A percentile compares a stretch with the other conserved stretches of the same genome.
phyloP scores from a whole-genome alignment of 148 eudicot species.

The Camellia japonica region DNA sequence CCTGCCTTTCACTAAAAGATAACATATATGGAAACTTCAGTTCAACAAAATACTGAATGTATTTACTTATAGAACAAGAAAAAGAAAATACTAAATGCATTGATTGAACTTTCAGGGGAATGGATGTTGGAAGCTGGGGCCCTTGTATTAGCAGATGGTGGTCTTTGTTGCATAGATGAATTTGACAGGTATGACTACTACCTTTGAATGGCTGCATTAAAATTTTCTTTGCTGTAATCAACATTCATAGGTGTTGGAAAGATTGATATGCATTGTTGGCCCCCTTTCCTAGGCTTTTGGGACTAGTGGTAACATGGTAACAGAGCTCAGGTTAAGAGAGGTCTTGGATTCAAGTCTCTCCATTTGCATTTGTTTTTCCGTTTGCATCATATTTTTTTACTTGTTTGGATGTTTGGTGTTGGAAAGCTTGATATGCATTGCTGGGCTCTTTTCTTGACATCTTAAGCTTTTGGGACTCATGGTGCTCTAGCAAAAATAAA shows the following conservation, averaged over 20 bases:
- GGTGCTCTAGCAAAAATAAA: too few relatives aligned
- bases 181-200: constrained; percentile 51
- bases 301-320: too few relatives aligned
- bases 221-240: background rate
- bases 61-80: background rate
- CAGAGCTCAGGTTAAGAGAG: too few relatives aligned
- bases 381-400: too few relatives aligned
- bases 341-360: too few relatives aligned
- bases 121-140: constrained; percentile 99
- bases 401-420: too few relatives aligned
- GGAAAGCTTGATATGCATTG: too few relatives aligned
- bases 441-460: too few relatives aligned
- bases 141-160: constrained; percentile 95
- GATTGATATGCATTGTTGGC: too few relatives aligned
- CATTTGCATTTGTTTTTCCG: too few relatives aligned
- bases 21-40: background rate
- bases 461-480: too few relatives aligned
- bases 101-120: constrained; percentile 46
- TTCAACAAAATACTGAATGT: background rate
- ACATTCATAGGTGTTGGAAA: background rate
- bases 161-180: constrained; percentile 96
- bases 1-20: background rate
- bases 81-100: background rate
- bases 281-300: too few relatives aligned
- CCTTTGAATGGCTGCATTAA: background rate